phyloP scores from a whole-genome alignment of 345 rosid species.

The Eutrema japonicum region DNA sequence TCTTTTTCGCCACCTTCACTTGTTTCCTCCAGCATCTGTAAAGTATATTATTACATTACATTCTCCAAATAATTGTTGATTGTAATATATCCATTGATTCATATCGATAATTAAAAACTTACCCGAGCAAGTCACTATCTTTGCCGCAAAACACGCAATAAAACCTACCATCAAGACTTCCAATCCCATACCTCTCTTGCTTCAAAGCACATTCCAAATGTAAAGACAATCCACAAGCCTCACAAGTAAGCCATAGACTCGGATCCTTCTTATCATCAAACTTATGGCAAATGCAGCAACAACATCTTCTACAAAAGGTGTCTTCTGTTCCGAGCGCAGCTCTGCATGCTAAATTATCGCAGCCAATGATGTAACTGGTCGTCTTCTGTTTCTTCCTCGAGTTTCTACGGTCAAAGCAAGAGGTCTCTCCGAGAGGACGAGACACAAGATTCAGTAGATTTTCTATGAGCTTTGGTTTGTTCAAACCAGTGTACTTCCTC shows the following conservation, averaged over 20 bases:
- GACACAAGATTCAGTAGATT: constrained; percentile 78
- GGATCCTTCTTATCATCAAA: constrained; percentile 97
- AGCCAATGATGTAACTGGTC: constrained; percentile 56
- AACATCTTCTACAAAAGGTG: constrained; percentile 84
- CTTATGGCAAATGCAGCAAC: constrained; percentile 79
- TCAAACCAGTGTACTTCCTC: constrained; percentile 93
- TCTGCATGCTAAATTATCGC: constrained; percentile 88
- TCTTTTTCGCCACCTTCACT: constrained; percentile 69
- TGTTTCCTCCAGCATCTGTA: constrained; percentile 95
- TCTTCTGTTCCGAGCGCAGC: constrained; percentile 66
- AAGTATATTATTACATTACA: constrained; percentile 15
- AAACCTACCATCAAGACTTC: constrained; percentile 75
- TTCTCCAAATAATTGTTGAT: neutral
- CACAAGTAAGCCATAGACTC: constrained; percentile 87
- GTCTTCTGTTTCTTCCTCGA: constrained; percentile 72
- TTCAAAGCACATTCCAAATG: constrained; percentile 90
- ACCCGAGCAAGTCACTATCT: constrained; percentile 88
- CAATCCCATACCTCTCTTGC: constrained; percentile 68
- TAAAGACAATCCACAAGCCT: constrained; percentile 83
- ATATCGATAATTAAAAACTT: constrained; percentile 9
- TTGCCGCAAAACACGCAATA: constrained; percentile 74
- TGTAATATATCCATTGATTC: neutral
- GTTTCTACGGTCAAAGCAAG: constrained; percentile 48
- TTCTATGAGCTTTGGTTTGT: constrained; percentile 89
- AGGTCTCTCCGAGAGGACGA: constrained; percentile 48